These are phyloP conservation scores for Xylaria grammica DNA, from an alignment of 495 filamentous ascomycete species.

Conservation along the genomic window DNA sequence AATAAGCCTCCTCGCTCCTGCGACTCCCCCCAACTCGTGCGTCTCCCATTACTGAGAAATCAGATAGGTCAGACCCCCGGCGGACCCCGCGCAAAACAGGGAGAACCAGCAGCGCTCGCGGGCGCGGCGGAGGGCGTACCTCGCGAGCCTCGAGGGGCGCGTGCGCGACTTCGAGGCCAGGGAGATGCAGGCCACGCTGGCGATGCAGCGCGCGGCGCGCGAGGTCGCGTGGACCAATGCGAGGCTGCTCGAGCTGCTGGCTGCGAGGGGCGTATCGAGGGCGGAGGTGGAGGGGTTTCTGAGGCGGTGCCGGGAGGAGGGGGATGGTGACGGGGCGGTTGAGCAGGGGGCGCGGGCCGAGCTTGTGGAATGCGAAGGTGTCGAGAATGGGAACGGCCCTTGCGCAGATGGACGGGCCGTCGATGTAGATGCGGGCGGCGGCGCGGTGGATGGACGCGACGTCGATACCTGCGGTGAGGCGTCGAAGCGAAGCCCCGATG, in stretches of 20 bases:
- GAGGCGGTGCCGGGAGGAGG: neutral
- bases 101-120: constrained; percentile 27
- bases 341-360: neutral
- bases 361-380: neutral
- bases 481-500: neutral
- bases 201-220: constrained; percentile 25
- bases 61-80: constrained; percentile 6
- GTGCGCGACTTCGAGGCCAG: constrained; percentile 11
- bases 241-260: constrained; percentile 13
- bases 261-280: constrained; percentile 10
- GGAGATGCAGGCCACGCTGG: constrained; percentile 8
- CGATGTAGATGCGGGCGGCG: too few species aligned
- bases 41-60: too few species aligned
- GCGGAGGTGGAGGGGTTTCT: constrained; percentile 18
- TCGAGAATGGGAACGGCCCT: neutral
- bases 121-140: constrained; percentile 20
- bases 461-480: too few species aligned
- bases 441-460: too few species aligned
- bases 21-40: too few species aligned
- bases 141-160: constrained; percentile 20
- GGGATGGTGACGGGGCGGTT: neutral
- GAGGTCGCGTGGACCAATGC: constrained; percentile 20
- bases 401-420: too few species aligned
- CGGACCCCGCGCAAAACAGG: constrained; percentile 17
- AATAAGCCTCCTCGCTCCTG: too few species aligned